phyloP scores from a whole-genome alignment of 495 filamentous ascomycete genomes.

The Lasiosphaeriaceae sp. region DNA sequence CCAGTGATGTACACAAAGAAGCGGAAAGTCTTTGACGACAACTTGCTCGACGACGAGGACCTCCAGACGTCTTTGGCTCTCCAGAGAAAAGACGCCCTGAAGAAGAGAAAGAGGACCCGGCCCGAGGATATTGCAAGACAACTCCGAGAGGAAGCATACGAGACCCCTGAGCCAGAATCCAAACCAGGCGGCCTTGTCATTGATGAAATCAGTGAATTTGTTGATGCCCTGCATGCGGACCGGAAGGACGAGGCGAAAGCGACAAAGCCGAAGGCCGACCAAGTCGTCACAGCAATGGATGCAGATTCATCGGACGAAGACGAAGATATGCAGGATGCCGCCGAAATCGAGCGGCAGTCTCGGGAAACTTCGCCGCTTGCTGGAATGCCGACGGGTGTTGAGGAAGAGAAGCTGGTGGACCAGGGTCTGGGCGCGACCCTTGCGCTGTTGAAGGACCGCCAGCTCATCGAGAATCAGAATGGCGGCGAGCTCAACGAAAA shows the following conservation, averaged over 20 bases:
- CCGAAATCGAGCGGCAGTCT: conserved; percentile 34
- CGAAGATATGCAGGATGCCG: conserved; percentile 55
- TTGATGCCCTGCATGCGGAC: conserved; percentile 68
- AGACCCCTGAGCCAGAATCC: conserved; percentile 31
- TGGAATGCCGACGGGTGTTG: conserved; percentile 65
- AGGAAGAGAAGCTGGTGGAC: conserved; percentile 75
- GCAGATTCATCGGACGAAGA: conserved; percentile 50
- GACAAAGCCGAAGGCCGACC: conserved; percentile 35
- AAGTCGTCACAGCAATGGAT: conserved; percentile 44
- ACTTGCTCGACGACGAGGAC: conserved; percentile 88
- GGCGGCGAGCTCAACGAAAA: conserved; percentile 62
- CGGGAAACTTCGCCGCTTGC: conserved; percentile 11
- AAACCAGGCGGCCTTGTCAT: conserved; percentile 70
- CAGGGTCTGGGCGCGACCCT: conserved; percentile 79
- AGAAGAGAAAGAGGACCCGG: conserved; percentile 79
- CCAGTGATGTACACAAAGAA: conserved; percentile 50
- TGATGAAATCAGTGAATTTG: conserved; percentile 93
- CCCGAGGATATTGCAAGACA: conserved; percentile 84
- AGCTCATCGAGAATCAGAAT: conserved; percentile 64
- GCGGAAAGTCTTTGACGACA: conserved; percentile 58
- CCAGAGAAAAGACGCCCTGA: conserved; percentile 76
- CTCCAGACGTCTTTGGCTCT: conserved; percentile 78
- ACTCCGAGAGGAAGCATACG: conserved; percentile 63
- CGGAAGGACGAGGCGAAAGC: conserved; percentile 62
- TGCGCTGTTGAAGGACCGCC: conserved; percentile 75